A percentile compares a stretch with the other conserved stretches of the same genome.
phyloP scores from a whole-genome alignment of 345 rosid genomes.

The Odontarrhena argentea region DNA sequence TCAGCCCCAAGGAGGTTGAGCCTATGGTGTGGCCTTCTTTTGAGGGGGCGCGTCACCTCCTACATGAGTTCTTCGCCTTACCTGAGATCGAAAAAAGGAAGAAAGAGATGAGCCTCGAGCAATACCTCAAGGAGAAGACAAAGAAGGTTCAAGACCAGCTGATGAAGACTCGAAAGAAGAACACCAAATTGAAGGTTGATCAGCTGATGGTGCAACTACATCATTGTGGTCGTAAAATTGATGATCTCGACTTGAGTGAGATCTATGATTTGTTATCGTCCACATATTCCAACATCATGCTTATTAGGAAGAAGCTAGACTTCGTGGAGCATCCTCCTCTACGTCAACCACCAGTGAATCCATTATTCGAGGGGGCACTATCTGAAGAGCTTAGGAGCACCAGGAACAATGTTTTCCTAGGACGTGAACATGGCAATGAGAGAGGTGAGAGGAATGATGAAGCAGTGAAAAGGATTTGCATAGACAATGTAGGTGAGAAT shows the following conservation, averaged over 20 bases:
- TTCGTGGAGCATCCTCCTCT: slow-evolving; percentile 1
- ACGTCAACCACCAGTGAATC: not conserved
- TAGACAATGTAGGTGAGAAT: not conserved
- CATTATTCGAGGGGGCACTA: not conserved
- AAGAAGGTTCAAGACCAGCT: not conserved
- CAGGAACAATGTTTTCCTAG: not conserved
- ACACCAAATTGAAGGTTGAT: slow-evolving; percentile 19
- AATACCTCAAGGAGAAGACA: slow-evolving; percentile 31
- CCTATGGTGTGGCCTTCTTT: slow-evolving; percentile 64
- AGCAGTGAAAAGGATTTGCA: not conserved
- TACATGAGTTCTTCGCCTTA: slow-evolving; percentile 23
- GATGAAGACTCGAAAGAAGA: not conserved
- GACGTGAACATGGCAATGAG: not conserved
- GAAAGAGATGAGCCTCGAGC: slow-evolving; percentile 24
- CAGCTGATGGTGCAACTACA: slow-evolving; percentile 35
- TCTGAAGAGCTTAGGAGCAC: not conserved
- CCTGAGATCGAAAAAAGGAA: slow-evolving; percentile 20
- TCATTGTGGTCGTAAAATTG: not conserved
- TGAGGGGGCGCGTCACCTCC: slow-evolving; percentile 21
- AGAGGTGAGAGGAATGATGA: not conserved
- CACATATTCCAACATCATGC: not conserved
- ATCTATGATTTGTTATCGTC: slow-evolving; percentile 10
- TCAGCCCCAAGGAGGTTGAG: slow-evolving; percentile 42
- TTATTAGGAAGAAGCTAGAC: not conserved
- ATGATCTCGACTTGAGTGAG: slow-evolving; percentile 16